A percentile compares a stretch with the other conserved stretches of the same genome.
Evolutionary conservation across 176 grass and related monocot species (phyloP).

Genomic region (Oryza brachyantha): DNA sequence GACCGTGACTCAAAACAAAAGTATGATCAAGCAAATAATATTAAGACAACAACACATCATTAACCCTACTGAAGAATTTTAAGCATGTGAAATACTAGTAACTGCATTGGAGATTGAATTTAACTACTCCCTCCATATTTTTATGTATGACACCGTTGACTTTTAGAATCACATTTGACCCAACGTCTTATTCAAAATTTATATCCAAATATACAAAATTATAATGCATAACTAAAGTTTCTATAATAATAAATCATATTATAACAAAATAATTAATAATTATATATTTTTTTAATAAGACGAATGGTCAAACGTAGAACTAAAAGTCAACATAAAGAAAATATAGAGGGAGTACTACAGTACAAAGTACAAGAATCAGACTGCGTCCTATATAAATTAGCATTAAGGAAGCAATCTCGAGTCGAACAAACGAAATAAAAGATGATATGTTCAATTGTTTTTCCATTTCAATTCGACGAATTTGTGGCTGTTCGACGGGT

Average conservation of each 20-base stretch:
- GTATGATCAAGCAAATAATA: not conserved
- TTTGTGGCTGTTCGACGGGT: conserved; percentile 3
- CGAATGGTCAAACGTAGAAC: too few relatives aligned
- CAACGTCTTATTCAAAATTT: too few relatives aligned
- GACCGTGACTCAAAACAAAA: not conserved
- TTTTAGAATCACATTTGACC: too few relatives aligned
- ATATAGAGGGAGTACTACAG: too few relatives aligned
- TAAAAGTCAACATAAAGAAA: too few relatives aligned
- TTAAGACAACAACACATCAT: not conserved
- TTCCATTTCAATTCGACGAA: conserved; percentile 41
- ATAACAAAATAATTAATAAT: too few relatives aligned
- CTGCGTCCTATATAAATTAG: conserved; percentile 1
- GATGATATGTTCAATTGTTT: not conserved
- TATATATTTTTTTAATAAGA: too few relatives aligned
- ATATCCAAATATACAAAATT: too few relatives aligned
- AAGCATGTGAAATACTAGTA: not conserved
- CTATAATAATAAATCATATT: too few relatives aligned
- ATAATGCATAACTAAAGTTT: too few relatives aligned
- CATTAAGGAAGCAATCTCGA: not conserved
- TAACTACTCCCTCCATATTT: too few relatives aligned
- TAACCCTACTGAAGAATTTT: not conserved
- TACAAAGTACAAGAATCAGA: conserved; percentile 15
- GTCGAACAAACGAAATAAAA: not conserved
- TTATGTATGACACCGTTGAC: too few relatives aligned
- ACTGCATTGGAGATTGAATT: not conserved